Evolutionary conservation across 805 yeast species (phyloP).

Genomic region (Candida xiaguanensis): DNA sequence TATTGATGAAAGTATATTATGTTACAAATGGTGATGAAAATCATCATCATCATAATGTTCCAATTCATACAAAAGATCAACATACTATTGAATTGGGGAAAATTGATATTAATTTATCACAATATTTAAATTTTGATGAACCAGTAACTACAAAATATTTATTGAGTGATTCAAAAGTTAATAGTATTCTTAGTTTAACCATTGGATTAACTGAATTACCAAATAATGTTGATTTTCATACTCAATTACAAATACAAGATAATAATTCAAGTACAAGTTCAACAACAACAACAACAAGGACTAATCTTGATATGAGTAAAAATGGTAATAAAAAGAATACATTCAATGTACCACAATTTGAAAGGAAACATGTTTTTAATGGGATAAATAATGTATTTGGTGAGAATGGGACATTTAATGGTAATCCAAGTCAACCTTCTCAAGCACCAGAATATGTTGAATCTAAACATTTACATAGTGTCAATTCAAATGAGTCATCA

Average conservation of each 20-base stretch:
- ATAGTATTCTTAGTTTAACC: slow-evolving; percentile 67
- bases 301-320: background rate
- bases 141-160: slow-evolving; percentile 60
- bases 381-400: slow-evolving; percentile 44
- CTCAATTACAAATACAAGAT: slow-evolving; percentile 36
- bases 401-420: slow-evolving; percentile 7
- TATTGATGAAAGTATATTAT: slow-evolving; percentile 36
- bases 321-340: slow-evolving; percentile 3
- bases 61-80: background rate
- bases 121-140: slow-evolving; percentile 56
- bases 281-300: background rate
- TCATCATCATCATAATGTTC: slow-evolving; percentile 9
- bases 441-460: slow-evolving; percentile 1
- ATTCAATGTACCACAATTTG: slow-evolving; percentile 39
- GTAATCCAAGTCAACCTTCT: slow-evolving; percentile 4
- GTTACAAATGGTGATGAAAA: slow-evolving; percentile 21
- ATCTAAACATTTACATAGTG: background rate
- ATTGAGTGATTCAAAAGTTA: slow-evolving; percentile 74
- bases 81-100: slow-evolving; percentile 52
- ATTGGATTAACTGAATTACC: slow-evolving; percentile 48
- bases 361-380: slow-evolving; percentile 43
- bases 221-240: slow-evolving; percentile 36
- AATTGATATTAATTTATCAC: slow-evolving; percentile 65
- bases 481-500: slow-evolving; percentile 3
- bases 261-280: slow-evolving; percentile 9